phyloP scores from a whole-genome alignment of 179 eudicot species.

The Pouteria campechiana region DNA sequence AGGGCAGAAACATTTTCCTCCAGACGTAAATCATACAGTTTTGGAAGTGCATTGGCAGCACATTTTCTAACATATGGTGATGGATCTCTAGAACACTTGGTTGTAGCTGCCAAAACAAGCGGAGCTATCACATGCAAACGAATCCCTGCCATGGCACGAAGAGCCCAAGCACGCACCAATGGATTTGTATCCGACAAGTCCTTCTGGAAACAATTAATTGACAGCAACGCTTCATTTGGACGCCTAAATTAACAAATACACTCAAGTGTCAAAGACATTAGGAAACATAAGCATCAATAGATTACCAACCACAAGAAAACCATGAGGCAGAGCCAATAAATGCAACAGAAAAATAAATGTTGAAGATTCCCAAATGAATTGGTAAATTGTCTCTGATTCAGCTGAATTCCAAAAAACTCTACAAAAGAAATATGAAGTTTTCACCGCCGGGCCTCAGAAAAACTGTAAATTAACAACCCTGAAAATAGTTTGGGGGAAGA shows the following conservation, averaged over 20 bases:
- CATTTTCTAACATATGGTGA: constrained; percentile 94
- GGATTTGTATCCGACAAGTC: constrained; percentile 94
- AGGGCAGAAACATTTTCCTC: constrained; percentile 63
- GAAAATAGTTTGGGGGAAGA: no score
- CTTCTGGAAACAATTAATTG: constrained; percentile 96
- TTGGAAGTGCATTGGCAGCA: constrained; percentile 97
- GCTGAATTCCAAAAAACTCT: no score
- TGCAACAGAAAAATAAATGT: no score
- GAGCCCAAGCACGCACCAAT: constrained; percentile 99
- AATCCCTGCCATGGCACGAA: constrained; percentile 99
- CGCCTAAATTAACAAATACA: constrained; percentile 66
- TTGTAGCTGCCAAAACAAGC: constrained; percentile 73
- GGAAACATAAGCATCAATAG: no score
- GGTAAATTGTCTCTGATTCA: no score
- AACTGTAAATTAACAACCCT: no score
- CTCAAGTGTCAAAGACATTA: no score
- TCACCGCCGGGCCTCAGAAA: no score
- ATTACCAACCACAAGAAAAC: no score
- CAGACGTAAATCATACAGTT: constrained; percentile 78
- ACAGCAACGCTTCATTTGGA: constrained; percentile 92
- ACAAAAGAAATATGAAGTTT: no score
- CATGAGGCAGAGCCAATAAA: no score
- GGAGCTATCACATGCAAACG: constrained; percentile 86
- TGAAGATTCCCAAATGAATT: no score
- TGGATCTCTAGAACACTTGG: constrained; percentile 95